These are phyloP conservation scores for Capsicum baccatum DNA, from an alignment of 257 asterid genomes.

Conservation along the genomic window DNA sequence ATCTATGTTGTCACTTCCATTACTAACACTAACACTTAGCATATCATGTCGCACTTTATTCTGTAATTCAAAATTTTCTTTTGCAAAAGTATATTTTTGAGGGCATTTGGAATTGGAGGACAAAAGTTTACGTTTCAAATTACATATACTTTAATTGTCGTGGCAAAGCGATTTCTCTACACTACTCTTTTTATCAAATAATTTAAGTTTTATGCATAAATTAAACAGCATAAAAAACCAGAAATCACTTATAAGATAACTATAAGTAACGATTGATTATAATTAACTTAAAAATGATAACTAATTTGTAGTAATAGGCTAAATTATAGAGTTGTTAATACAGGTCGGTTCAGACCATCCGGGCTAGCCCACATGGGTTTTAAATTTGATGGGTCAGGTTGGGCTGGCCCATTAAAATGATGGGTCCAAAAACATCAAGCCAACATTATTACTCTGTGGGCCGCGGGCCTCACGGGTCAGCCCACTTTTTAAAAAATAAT, in stretches of 20 bases:
- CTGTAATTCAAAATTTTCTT: background rate
- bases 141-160: background rate
- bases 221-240: no score
- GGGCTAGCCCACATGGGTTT: no score
- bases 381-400: no score
- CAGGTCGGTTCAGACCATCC: no score
- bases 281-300: background rate
- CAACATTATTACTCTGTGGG: no score
- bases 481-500: no score
- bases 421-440: no score
- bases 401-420: no score
- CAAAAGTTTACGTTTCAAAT: constrained; percentile 6
- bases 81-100: background rate
- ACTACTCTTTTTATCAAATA: no score
- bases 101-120: background rate
- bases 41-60: constrained; percentile 6
- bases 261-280: background rate
- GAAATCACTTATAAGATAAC: background rate
- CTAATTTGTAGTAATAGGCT: no score
- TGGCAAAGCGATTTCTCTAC: background rate
- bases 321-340: no score
- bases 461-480: no score
- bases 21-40: background rate
- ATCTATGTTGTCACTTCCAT: background rate
- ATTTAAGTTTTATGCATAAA: background rate